phyloP scores from a whole-genome alignment of 495 filamentous ascomycete genomes.

The Neurospora sp. region DNA sequence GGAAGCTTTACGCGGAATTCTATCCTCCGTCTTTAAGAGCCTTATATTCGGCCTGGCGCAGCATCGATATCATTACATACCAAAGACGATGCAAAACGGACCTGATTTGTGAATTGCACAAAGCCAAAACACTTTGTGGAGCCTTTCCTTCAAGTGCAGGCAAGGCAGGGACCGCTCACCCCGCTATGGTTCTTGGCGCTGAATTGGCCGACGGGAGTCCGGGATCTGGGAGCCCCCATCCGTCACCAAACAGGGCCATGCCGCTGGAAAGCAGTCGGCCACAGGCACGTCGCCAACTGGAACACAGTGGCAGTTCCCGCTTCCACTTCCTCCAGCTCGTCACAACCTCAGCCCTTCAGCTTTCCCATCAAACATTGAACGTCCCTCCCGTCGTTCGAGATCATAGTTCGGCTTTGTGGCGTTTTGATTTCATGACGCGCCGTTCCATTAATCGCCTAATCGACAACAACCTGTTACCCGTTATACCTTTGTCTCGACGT shows the following conservation, averaged over 20 bases:
- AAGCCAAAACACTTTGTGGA: background rate
- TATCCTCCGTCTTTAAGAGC: background rate
- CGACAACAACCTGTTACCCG: background rate
- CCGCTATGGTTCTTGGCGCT: background rate
- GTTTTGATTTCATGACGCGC: background rate
- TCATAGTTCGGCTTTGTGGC: background rate
- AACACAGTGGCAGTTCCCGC: constrained; percentile 4
- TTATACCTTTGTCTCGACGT: background rate
- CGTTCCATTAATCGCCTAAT: background rate
- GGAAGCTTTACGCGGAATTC: background rate
- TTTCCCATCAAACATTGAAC: background rate
- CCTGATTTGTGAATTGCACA: background rate
- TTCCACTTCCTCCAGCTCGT: background rate
- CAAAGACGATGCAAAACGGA: background rate
- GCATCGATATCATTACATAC: background rate
- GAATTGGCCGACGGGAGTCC: background rate
- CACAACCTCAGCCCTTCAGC: background rate
- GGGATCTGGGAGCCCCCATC: background rate
- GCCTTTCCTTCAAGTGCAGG: background rate
- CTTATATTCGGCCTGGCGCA: background rate
- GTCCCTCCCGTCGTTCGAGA: background rate
- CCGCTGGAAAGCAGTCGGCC: constrained; percentile 1
- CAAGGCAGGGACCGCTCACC: background rate
- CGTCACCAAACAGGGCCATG: background rate
- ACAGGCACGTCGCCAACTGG: background rate